A percentile compares a stretch with the other conserved stretches of the same genome.
These are phyloP conservation scores for Rugonectria rugulosa DNA, from an alignment of 2,329 filamentous ascomycete genomes.

Conservation along the genomic window DNA sequence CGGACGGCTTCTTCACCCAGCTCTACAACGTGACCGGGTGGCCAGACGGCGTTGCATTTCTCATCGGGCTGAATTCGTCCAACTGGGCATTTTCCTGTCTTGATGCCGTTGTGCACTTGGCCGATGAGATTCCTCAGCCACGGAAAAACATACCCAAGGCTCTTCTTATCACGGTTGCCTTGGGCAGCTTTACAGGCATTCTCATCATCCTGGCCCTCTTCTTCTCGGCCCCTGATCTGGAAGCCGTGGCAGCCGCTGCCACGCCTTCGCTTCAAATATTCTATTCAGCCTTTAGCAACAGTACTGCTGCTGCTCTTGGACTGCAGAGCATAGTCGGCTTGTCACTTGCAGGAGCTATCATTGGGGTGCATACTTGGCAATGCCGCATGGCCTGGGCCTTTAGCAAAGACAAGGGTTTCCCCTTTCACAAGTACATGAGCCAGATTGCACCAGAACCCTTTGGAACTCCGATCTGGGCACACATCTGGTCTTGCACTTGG, in stretches of 20 bases:
- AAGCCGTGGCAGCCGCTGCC: not conserved
- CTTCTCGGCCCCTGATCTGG: not conserved
- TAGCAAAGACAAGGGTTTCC: conserved; percentile 5
- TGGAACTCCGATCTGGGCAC: not conserved
- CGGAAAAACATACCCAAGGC: conserved; percentile 12
- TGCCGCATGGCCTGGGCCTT: conserved; percentile 13
- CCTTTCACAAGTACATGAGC: not conserved
- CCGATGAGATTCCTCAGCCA: conserved; percentile 10
- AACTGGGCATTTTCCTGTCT: conserved; percentile 11
- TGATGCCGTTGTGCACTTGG: conserved; percentile 2
- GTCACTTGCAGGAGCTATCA: not conserved
- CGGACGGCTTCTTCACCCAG: conserved; percentile 3
- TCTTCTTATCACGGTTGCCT: not conserved
- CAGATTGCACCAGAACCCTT: not conserved
- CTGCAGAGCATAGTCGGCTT: not conserved
- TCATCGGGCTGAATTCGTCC: conserved; percentile 4
- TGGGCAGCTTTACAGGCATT: conserved; percentile 4
- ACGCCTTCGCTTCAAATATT: not conserved
- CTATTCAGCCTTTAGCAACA: not conserved
- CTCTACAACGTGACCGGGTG: conserved; percentile 10
- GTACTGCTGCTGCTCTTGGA: not conserved
- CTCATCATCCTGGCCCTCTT: conserved; percentile 1
- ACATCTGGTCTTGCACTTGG: not conserved
- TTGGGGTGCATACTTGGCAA: conserved; percentile 11
- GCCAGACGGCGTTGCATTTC: conserved; percentile 9